phyloP scores from a whole-genome alignment of 2,329 filamentous ascomycete species.

The Penicillium sp. region DNA sequence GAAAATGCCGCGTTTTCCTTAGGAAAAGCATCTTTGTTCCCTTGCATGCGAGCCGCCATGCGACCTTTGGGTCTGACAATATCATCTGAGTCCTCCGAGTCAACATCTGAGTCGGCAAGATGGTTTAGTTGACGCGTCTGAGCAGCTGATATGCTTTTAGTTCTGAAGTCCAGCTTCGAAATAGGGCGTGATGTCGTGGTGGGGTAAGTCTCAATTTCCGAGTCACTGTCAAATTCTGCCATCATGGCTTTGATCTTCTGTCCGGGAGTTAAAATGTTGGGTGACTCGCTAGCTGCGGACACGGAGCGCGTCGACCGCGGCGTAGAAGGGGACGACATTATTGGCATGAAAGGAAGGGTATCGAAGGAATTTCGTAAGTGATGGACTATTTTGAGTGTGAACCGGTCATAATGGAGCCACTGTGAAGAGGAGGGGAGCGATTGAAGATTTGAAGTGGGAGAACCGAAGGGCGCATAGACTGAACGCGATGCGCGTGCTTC shows the following conservation, averaged over 20 bases:
- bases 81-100: constrained; percentile 42
- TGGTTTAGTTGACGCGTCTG: constrained; percentile 1
- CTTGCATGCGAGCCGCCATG: constrained; percentile 64
- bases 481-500: constrained; percentile 26
- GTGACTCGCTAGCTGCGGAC: constrained; percentile 29
- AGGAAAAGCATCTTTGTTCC: constrained; percentile 20
- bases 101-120: constrained; percentile 11
- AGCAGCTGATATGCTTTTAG: constrained; percentile 4
- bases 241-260: constrained; percentile 52
- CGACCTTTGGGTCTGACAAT: constrained; percentile 59
- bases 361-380: background rate
- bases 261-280: constrained; percentile 43
- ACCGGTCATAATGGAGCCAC: constrained; percentile 9
- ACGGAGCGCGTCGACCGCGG: constrained; percentile 34
- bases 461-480: constrained; percentile 18
- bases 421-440: background rate
- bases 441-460: constrained; percentile 7
- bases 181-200: constrained; percentile 10
- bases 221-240: constrained; percentile 48
- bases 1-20: constrained; percentile 39
- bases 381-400: background rate
- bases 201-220: constrained; percentile 44
- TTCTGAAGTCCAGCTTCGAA: constrained; percentile 17
- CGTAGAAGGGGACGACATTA: constrained; percentile 34
- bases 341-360: background rate